A percentile compares a stretch with the other conserved stretches of the same genome.
These are phyloP conservation scores for Torulaspora gathmanii DNA, from an alignment of 805 yeast genomes.

Conservation along the genomic window DNA sequence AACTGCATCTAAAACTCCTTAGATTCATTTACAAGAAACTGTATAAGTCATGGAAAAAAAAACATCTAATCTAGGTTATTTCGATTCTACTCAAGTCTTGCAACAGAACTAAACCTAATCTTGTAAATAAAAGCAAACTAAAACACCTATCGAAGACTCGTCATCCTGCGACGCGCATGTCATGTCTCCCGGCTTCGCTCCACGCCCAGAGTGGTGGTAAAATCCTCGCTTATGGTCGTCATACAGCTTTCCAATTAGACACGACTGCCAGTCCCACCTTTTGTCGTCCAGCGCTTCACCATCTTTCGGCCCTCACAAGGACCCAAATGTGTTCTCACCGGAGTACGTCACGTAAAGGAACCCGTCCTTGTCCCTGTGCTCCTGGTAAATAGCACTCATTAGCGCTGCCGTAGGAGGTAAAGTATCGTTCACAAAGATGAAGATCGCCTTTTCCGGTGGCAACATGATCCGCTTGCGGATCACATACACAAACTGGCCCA, in stretches of 20 bases:
- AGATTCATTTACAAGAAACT: background rate
- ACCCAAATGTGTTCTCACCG: conserved; percentile 96
- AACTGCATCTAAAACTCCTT: conserved; percentile 22
- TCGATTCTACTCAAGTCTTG: background rate
- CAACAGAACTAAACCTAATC: conserved; percentile 2
- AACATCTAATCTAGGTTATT: background rate
- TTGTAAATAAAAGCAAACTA: conserved; percentile 4
- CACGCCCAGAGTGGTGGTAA: background rate
- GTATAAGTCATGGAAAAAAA: background rate
- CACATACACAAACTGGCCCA: conserved; percentile 97
- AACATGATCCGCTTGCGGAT: conserved; percentile 92
- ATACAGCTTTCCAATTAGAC: background rate
- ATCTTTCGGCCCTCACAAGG: background rate
- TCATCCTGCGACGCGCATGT: background rate
- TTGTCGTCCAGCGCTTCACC: background rate
- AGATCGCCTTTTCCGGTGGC: conserved; percentile 96
- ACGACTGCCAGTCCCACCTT: background rate
- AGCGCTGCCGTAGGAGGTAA: conserved; percentile 97
- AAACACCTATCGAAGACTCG: conserved; percentile 3
- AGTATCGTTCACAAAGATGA: conserved; percentile 93
- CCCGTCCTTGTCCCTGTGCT: conserved; percentile 97
- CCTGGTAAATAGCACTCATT: conserved; percentile 91
- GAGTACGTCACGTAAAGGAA: conserved; percentile 92
- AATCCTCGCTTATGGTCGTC: too few relatives aligned
- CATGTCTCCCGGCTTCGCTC: background rate